phyloP scores from a whole-genome alignment of 2,329 filamentous ascomycete genomes.

The Aspergillus felis region DNA sequence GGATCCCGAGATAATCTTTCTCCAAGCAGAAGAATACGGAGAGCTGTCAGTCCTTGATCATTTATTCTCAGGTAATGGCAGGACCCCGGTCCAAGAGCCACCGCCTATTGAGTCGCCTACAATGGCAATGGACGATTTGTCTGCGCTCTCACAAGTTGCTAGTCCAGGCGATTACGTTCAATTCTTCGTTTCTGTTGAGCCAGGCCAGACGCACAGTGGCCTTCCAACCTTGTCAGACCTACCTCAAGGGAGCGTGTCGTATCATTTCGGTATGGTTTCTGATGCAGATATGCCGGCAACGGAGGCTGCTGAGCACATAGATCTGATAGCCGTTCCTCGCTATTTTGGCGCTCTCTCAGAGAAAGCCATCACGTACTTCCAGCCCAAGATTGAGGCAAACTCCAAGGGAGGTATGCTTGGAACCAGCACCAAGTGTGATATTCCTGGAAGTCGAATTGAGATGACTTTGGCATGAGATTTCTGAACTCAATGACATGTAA shows the following conservation, averaged over 20 bases:
- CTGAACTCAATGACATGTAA: background rate
- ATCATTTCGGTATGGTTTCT: slow-evolving; percentile 30
- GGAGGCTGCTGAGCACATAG: slow-evolving; percentile 4
- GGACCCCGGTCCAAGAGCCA: slow-evolving; percentile 7
- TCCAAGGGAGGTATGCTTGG: slow-evolving; percentile 6
- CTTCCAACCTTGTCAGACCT: background rate
- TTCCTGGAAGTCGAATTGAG: slow-evolving; percentile 30
- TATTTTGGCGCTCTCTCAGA: slow-evolving; percentile 40
- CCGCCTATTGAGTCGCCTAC: slow-evolving; percentile 19
- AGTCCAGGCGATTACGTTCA: slow-evolving; percentile 37
- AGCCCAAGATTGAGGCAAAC: slow-evolving; percentile 14
- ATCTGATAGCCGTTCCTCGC: slow-evolving; percentile 24
- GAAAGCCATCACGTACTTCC: slow-evolving; percentile 33
- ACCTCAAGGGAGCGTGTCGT: slow-evolving; percentile 16
- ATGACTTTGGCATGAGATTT: background rate
- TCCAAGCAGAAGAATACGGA: slow-evolving; percentile 10
- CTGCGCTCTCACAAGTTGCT: slow-evolving; percentile 38
- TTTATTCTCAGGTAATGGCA: slow-evolving; percentile 18
- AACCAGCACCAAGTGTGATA: slow-evolving; percentile 31
- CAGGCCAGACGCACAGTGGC: slow-evolving; percentile 2
- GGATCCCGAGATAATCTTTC: slow-evolving; percentile 37
- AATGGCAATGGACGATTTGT: slow-evolving; percentile 27
- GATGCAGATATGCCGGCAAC: slow-evolving; percentile 18
- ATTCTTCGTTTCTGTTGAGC: slow-evolving; percentile 37
- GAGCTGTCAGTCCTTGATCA: slow-evolving; percentile 18